Base-by-base conservation (phyloP, 306 rosid genomes). In the Crotalaria pallida region DNA sequence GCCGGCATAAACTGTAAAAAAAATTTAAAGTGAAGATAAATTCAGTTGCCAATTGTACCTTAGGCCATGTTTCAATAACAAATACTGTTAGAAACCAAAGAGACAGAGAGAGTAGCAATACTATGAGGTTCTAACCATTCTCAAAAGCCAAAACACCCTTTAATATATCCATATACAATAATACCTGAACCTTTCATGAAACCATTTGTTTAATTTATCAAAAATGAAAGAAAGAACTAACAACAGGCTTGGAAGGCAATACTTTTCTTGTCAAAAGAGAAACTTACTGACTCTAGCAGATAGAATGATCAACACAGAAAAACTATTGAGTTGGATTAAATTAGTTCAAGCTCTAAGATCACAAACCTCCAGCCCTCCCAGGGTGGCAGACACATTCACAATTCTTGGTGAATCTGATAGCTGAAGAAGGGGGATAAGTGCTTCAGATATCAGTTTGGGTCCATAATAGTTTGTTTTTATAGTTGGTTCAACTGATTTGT, bases 351-450 rank as follows among this genome's bases (percentile, higher is more conserved):
- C 43, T 38, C 43, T 9, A 38, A 38, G 13, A 12, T 51, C 10
- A 26, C 72, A 71, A 83, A 83, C 87, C 84, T 74, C 22, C 4
- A 84, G 57, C 1, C 23, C 38, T 11, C 86, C 90, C 17, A 16
- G 0, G 19, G 18, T 2, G 12, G 87, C 69, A 2, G 88, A 76
- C 70, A 87, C 83, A 58, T 77, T 85, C 8, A 89, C 87, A 75
- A 87, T 79, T 68, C 58, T 85, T 31, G 90, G 92, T 8, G 92
- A 83, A 16, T 23, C 73, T 7, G 96, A 89, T 26, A 78, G 50
- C 52, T 77, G 84, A 16, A 89, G 90, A 60, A 85, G 84, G 22
- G 87, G 83, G 75, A 83, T 67, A 22, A 87, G 85, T 34, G 82
- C 74, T 76, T 71, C 56, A 1, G 71, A 29, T 4, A 63, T 55